Evolutionary conservation across 140 eudicot species (phyloP).

Genomic region (Bidens hawaiensis): DNA sequence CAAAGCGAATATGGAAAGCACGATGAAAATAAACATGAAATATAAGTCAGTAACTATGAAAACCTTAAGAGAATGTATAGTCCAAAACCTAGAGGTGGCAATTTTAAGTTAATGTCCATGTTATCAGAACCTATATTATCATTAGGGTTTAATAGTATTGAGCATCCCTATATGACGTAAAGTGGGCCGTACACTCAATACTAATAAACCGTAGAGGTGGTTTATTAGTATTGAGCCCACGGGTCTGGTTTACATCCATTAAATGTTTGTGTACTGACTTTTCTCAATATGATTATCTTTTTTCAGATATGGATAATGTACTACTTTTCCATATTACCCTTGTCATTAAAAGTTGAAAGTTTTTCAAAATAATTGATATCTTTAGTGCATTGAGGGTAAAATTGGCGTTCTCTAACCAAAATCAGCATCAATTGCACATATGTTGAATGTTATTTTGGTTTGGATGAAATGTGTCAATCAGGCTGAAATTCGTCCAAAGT

Average conservation of each 20-base stretch:
- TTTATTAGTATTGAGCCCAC: too few relatives aligned
- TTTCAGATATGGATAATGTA: background rate
- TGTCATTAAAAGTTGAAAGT: background rate
- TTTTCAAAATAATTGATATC: background rate
- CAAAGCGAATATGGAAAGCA: slow-evolving; percentile 77
- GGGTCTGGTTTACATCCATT: too few relatives aligned
- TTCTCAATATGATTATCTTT: background rate
- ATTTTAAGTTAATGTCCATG: background rate
- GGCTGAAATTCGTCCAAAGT: background rate
- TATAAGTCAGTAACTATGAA: slow-evolving; percentile 54
- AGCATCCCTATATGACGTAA: too few relatives aligned
- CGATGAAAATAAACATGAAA: slow-evolving; percentile 50
- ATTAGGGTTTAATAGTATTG: too few relatives aligned
- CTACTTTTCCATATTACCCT: background rate
- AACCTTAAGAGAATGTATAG: slow-evolving; percentile 13
- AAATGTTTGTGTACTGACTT: too few relatives aligned
- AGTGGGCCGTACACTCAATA: too few relatives aligned
- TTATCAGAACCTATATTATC: background rate
- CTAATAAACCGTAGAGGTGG: too few relatives aligned
- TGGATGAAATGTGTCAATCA: background rate
- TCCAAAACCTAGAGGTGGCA: slow-evolving; percentile 13
- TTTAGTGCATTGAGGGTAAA: background rate
- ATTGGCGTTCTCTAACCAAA: background rate
- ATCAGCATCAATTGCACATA: background rate
- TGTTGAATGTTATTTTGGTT: background rate